Evolutionary conservation across 805 yeast species (phyloP), one percentile per base, ranked within the genome.

Genomic region (Starmerella ratchasimensis): DNA sequence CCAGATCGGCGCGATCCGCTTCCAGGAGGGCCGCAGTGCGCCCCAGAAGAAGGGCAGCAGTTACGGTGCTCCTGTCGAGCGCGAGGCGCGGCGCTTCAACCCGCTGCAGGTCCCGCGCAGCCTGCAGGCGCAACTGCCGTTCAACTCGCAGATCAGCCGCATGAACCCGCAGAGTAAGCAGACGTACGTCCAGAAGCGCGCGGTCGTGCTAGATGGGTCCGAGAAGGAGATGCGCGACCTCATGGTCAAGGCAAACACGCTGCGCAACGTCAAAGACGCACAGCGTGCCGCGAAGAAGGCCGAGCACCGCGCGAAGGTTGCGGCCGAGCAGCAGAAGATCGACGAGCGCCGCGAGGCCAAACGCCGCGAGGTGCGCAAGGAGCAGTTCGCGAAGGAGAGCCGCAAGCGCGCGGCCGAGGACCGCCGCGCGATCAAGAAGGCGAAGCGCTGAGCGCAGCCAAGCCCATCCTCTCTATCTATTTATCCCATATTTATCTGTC

Each of bases 191-290:
- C 71, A 68, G 39, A 90, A 84, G 65, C 74, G 98, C 54, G 98
- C 98, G 1, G 96, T 90, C 37, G 90, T 90, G 5, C 62, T 86
- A 28, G 80, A 76, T 29, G 94, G 93, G 13, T 94, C 82, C 36
- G 97, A 88, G 60, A 83, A 82, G 76, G 80, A 82, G 63, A 86
- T 93, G 23, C 71, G 96, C 50, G 77, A 83, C 25, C 69, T 88
- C 60, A 72, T 90, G 67, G 88, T 79, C 60, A 81, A 81, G 61
- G 74, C 90, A 39, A 71, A 79, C 51, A 83, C 97, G 0, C 64
- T 90, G 37, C 74, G 82, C 53, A 81, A 75, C 52, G 90, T 79
- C 42, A 88, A 88, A 64, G 94, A 81, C 21, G 71, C 72, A 37
- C 80, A 79, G 71, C 73, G 77, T 48, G 68, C 63, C 52, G 67